These are phyloP conservation scores for Penicillium decumbens DNA, from an alignment of 2,329 filamentous ascomycete species.

Conservation along the genomic window DNA sequence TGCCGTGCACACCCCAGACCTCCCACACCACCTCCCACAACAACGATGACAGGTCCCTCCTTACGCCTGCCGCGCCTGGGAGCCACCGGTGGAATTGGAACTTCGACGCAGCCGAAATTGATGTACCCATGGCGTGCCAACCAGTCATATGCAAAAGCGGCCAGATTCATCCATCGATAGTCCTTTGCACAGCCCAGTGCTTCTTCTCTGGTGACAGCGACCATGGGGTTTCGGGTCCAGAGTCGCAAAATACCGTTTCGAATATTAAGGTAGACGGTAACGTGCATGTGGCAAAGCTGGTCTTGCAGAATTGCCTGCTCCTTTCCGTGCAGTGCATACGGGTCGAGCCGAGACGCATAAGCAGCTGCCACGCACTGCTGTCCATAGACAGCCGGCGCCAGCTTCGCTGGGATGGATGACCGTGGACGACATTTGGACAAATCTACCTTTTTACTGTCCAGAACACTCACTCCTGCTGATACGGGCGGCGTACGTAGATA, in stretches of 20 bases:
- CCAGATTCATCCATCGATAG: slow-evolving; percentile 79
- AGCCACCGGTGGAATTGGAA: slow-evolving; percentile 49
- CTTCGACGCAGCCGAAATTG: slow-evolving; percentile 86
- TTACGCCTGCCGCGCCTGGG: slow-evolving; percentile 42
- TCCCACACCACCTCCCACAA: slow-evolving; percentile 92
- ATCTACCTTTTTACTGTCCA: slow-evolving; percentile 28
- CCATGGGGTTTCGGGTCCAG: slow-evolving; percentile 82
- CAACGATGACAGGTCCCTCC: slow-evolving; percentile 67
- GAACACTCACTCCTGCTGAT: slow-evolving; percentile 14
- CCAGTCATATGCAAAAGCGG: slow-evolving; percentile 88
- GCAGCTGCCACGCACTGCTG: slow-evolving; percentile 85
- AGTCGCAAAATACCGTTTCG: slow-evolving; percentile 87
- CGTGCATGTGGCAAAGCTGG: slow-evolving; percentile 80
- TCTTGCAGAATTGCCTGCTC: slow-evolving; percentile 77
- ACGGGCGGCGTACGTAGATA: slow-evolving; percentile 13
- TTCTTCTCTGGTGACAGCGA: slow-evolving; percentile 75
- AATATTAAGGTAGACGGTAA: slow-evolving; percentile 93
- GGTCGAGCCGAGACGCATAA: slow-evolving; percentile 81
- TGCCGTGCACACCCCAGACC: slow-evolving; percentile 90
- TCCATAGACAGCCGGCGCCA: slow-evolving; percentile 75
- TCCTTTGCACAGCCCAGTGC: slow-evolving; percentile 88
- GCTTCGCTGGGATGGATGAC: slow-evolving; percentile 73
- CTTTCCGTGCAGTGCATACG: slow-evolving; percentile 77
- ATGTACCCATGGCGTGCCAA: slow-evolving; percentile 86
- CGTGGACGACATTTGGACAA: slow-evolving; percentile 61